phyloP scores from a whole-genome alignment of 2,329 filamentous ascomycete genomes.

The Shiraia sp. region DNA sequence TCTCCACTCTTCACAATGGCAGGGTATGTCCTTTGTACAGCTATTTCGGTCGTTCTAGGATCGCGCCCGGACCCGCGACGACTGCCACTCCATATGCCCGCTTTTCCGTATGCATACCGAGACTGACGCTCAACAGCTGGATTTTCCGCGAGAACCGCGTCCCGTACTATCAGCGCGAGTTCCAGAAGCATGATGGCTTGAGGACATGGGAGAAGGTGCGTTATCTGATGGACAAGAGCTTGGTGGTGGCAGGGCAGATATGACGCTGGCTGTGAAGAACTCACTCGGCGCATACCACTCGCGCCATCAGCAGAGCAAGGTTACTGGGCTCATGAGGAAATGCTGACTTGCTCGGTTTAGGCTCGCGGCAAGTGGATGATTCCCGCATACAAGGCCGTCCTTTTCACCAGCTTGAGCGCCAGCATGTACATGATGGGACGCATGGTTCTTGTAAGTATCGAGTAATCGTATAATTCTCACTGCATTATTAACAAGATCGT shows the following conservation, averaged over 20 bases:
- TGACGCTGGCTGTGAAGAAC: not conserved
- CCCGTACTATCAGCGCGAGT: constrained; percentile 72
- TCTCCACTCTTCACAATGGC: constrained; percentile 48
- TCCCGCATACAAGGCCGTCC: constrained; percentile 67
- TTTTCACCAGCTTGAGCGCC: constrained; percentile 68
- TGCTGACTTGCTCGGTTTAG: constrained; percentile 52
- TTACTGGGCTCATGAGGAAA: not conserved
- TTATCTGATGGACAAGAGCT: constrained; percentile 24
- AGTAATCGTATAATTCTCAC: not conserved
- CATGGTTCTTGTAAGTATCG: constrained; percentile 59
- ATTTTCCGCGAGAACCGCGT: constrained; percentile 77
- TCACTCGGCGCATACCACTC: not conserved
- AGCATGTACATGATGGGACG: constrained; percentile 74
- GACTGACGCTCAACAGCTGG: constrained; percentile 42
- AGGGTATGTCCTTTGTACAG: constrained; percentile 43
- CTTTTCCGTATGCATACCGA: constrained; percentile 15
- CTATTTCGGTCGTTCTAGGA: constrained; percentile 3
- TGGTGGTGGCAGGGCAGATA: constrained; percentile 2
- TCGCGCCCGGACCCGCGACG: constrained; percentile 13
- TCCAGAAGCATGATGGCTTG: constrained; percentile 73
- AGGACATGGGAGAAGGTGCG: constrained; percentile 80
- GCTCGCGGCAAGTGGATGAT: constrained; percentile 67
- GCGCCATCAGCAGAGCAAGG: not conserved
- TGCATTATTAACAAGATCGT: constrained; percentile 4
- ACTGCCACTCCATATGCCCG: constrained; percentile 11